Percentiles rank a stretch among this genome's conserved stretches.
Conservation (phyloP, 2,329 filamentous ascomycete species). For the Gremmenia infestans region DNA sequence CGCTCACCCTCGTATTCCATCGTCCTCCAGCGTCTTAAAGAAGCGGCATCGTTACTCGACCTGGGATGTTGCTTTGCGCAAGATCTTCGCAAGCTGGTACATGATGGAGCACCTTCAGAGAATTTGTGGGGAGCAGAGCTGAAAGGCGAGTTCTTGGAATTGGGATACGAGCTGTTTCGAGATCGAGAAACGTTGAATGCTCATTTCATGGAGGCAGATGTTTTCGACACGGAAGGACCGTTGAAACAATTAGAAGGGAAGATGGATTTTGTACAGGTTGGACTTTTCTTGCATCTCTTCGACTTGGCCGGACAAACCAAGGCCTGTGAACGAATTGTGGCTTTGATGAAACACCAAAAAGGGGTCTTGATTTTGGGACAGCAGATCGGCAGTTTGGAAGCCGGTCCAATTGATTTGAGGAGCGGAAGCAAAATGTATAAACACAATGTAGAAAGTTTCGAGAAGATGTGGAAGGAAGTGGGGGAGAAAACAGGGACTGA, state of each 20-base stretch:
- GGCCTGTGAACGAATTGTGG: conserved; percentile 12
- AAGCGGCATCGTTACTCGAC: conserved; percentile 29
- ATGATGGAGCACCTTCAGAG: conserved; percentile 32
- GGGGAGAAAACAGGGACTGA: conserved; percentile 20
- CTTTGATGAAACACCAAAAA: conserved; percentile 15
- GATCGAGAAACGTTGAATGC: conserved; percentile 30
- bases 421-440: conserved; percentile 6
- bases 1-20: conserved; percentile 9
- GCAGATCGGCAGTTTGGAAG: conserved; percentile 9
- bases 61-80: conserved; percentile 37
- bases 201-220: conserved; percentile 32
- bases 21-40: conserved; percentile 13
- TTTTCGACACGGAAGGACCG: conserved; percentile 27
- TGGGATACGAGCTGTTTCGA: conserved; percentile 36
- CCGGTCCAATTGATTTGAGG: background rate
- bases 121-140: conserved; percentile 32
- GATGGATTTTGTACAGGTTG: conserved; percentile 37
- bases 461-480: conserved; percentile 19
- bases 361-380: conserved; percentile 8
- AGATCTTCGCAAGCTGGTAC: conserved; percentile 34
- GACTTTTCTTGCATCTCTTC: conserved; percentile 42
- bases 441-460: conserved; percentile 17
- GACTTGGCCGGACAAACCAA: conserved; percentile 33
- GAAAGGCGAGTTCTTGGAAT: conserved; percentile 31
- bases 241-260: conserved; percentile 34